Evolutionary conservation across 148 eudicot genomes (phyloP).

Genomic region (Rhododendron mucronatum): DNA sequence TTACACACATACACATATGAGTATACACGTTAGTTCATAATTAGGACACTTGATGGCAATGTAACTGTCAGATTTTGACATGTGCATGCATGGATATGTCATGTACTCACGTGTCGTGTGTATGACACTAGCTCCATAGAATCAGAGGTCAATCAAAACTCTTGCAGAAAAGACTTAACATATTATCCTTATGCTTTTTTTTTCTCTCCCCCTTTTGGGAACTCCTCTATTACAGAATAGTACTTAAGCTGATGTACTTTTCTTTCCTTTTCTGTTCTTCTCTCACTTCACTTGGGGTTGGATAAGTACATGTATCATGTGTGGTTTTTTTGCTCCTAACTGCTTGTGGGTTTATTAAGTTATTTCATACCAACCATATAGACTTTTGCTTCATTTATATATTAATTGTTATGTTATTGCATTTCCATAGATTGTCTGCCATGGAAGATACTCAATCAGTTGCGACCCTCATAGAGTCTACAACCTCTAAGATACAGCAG

Average conservation of each 20-base stretch:
- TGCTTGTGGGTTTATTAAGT: background rate
- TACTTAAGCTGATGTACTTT: background rate
- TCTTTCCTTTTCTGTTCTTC: background rate
- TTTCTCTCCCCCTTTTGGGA: too few relatives aligned
- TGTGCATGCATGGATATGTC: background rate
- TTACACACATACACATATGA: background rate
- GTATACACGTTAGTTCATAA: background rate
- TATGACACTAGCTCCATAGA: background rate
- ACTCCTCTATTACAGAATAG: background rate
- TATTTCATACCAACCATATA: background rate
- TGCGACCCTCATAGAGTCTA: slow-evolving; percentile 64
- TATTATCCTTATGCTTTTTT: background rate
- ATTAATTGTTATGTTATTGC: slow-evolving; percentile 1
- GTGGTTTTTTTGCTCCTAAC: background rate
- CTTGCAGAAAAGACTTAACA: background rate
- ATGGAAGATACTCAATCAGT: slow-evolving; percentile 83
- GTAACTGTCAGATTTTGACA: background rate
- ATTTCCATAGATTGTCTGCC: slow-evolving; percentile 28
- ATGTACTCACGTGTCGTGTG: too few relatives aligned
- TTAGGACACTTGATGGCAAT: background rate
- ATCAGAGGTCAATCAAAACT: background rate
- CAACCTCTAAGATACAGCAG: slow-evolving; percentile 92
- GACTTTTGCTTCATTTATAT: background rate
- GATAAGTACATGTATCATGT: background rate
- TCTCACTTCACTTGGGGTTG: slow-evolving; percentile 3